These are phyloP conservation scores for Ambrosia trifida DNA, from an alignment of 129 eudicot genomes.

Conservation along the genomic window DNA sequence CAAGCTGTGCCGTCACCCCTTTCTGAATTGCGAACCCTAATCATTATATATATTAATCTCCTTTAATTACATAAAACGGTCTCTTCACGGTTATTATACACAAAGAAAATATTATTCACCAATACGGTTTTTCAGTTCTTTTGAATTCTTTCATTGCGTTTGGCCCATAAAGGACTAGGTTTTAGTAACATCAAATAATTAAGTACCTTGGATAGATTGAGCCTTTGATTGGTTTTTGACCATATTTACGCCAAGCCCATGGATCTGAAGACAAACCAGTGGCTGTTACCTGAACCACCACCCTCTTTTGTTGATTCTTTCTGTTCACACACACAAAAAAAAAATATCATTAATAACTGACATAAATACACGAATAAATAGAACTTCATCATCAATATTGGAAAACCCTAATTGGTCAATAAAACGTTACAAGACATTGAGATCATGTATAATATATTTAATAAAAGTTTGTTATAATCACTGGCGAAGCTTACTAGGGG, in stretches of 20 bases:
- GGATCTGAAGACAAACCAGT: conserved; percentile 70
- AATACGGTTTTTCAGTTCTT: background rate
- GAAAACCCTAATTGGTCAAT: background rate
- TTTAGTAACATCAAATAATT: background rate
- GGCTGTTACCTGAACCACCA: conserved; percentile 59
- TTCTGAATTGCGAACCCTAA: too few relatives aligned
- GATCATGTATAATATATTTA: too few relatives aligned
- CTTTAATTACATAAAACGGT: too few relatives aligned
- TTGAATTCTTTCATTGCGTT: too few relatives aligned
- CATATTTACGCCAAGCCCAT: conserved; percentile 99
- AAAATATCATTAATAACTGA: conserved; percentile 4
- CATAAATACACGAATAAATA: background rate
- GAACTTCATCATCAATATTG: too few relatives aligned
- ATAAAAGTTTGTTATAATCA: background rate
- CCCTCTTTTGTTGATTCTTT: conserved; percentile 80
- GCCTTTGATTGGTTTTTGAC: conserved; percentile 91
- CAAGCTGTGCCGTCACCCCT: too few relatives aligned
- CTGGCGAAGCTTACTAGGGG: too few relatives aligned
- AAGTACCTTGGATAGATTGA: conserved; percentile 88
- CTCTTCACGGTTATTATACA: too few relatives aligned
- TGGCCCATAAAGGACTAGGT: too few relatives aligned
- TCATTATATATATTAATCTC: too few relatives aligned
- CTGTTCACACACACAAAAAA: conserved; percentile 36
- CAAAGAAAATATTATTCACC: too few relatives aligned
- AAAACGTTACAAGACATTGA: background rate